These are phyloP conservation scores for Eucalyptus curtisii DNA, from an alignment of 345 rosid genomes.

Conservation along the genomic window DNA sequence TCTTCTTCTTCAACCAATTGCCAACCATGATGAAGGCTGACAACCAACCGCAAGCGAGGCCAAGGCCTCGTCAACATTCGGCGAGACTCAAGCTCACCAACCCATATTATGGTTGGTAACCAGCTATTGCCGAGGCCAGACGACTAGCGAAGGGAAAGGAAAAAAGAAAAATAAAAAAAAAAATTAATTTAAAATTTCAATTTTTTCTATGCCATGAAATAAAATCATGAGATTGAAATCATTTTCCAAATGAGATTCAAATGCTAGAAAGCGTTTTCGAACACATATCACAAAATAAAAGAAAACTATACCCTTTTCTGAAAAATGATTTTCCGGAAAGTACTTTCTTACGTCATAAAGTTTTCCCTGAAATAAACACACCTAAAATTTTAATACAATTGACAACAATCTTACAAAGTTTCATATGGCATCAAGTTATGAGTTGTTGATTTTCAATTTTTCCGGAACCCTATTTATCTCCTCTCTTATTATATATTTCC, in stretches of 20 bases:
- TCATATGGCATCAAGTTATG: not conserved
- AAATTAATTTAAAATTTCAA: not conserved
- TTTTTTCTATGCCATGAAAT: not conserved
- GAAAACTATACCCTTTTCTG: not conserved
- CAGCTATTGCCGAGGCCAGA: rapidly evolving
- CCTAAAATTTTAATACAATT: too few species aligned
- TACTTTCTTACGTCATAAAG: not conserved
- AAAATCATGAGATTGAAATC: not conserved
- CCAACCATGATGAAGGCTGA: too few species aligned
- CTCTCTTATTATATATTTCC: not conserved
- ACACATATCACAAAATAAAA: not conserved
- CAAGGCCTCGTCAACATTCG: too few species aligned
- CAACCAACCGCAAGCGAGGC: not conserved
- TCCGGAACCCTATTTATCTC: not conserved
- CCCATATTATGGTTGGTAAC: not conserved
- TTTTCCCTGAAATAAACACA: not conserved
- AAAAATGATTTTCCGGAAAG: not conserved
- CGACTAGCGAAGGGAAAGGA: rapidly evolving
- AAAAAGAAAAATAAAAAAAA: not conserved
- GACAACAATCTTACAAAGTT: rapidly evolving
- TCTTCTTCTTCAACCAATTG: too few species aligned
- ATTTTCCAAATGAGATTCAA: not conserved
- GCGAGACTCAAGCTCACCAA: not conserved
- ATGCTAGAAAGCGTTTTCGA: rapidly evolving
- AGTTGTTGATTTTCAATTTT: not conserved